Evolutionary conservation across 164 flowering plant species (phyloP).

Genomic region (Houttuynia cordata): DNA sequence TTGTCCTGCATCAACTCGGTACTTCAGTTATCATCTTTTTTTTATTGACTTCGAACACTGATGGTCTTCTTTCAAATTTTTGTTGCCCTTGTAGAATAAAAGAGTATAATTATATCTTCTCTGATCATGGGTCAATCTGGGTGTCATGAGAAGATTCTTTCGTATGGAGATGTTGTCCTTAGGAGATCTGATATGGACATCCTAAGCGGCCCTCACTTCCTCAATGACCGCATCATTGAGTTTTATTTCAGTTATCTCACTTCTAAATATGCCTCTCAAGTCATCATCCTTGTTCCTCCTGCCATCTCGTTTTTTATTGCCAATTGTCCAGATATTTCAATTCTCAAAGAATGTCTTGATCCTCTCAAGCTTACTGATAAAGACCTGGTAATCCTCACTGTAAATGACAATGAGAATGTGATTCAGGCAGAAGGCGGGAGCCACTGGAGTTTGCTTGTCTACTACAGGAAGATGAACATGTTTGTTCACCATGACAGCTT

Average conservation of each 20-base stretch:
- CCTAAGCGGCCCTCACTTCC: constrained; percentile 49
- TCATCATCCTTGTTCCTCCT: constrained; percentile 61
- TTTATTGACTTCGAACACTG: no score
- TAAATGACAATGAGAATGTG: constrained; percentile 63
- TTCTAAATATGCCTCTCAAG: constrained; percentile 31
- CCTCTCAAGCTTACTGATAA: constrained; percentile 52
- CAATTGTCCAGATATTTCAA: constrained; percentile 39
- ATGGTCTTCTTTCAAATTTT: no score
- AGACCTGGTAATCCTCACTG: constrained; percentile 49
- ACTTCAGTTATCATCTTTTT: no score
- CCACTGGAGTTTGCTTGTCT: constrained; percentile 89
- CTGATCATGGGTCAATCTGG: background rate
- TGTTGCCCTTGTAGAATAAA: no score
- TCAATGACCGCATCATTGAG: constrained; percentile 85
- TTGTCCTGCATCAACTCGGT: no score
- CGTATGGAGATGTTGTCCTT: constrained; percentile 76
- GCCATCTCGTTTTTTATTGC: constrained; percentile 62
- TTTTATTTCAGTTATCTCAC: constrained; percentile 68
- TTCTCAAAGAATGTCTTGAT: constrained; percentile 39
- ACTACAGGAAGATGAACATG: constrained; percentile 24
- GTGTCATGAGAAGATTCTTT: constrained; percentile 58
- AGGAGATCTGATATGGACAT: constrained; percentile 68
- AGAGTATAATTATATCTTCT: no score
- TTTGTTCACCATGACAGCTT: constrained; percentile 73
- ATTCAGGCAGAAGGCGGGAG: constrained; percentile 57